Percentiles rank a stretch among this genome's conserved stretches.
These are phyloP conservation scores for Batrachochytrium dendrobatidis DNA, from an alignment of 371 early-diverging fungal species.

Conservation along the genomic window DNA sequence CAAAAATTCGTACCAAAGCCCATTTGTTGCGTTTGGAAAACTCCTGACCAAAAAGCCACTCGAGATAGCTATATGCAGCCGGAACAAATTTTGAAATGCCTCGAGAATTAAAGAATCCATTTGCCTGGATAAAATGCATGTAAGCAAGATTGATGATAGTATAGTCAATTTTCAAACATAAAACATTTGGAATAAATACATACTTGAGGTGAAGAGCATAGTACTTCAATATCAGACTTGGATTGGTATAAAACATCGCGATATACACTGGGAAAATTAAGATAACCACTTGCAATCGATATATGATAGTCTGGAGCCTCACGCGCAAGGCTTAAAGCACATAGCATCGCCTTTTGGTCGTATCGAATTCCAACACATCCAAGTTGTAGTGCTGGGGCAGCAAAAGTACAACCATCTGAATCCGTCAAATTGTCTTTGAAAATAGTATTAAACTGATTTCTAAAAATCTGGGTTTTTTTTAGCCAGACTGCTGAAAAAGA, in stretches of 20 bases:
- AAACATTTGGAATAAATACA: background rate
- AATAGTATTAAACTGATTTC: too few relatives aligned
- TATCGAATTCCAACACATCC: conserved; percentile 71
- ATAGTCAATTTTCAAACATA: background rate
- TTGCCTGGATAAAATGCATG: conserved; percentile 52
- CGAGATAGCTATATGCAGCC: conserved; percentile 78
- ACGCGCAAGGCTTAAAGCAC: too few relatives aligned
- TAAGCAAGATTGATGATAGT: background rate
- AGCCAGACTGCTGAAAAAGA: background rate
- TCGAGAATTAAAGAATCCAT: conserved; percentile 82
- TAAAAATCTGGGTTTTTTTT: background rate
- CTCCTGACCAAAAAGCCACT: conserved; percentile 46
- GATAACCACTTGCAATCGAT: conserved; percentile 47
- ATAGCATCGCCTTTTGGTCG: conserved; percentile 60
- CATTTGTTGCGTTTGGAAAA: background rate
- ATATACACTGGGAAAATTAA: conserved; percentile 63
- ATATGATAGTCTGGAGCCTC: too few relatives aligned
- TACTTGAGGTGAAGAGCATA: conserved; percentile 82
- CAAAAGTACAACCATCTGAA: conserved; percentile 58
- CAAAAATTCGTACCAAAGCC: conserved; percentile 40
- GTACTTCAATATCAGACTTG: conserved; percentile 52
- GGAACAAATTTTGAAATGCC: conserved; percentile 86
- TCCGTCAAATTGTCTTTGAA: too few relatives aligned
- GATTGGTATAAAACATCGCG: conserved; percentile 53
- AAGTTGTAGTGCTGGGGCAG: conserved; percentile 85